Evolutionary conservation across 2,329 filamentous ascomycete genomes (phyloP), one percentile per base, ranked within the genome.

Genomic region (Corniculantispora saksenae): DNA sequence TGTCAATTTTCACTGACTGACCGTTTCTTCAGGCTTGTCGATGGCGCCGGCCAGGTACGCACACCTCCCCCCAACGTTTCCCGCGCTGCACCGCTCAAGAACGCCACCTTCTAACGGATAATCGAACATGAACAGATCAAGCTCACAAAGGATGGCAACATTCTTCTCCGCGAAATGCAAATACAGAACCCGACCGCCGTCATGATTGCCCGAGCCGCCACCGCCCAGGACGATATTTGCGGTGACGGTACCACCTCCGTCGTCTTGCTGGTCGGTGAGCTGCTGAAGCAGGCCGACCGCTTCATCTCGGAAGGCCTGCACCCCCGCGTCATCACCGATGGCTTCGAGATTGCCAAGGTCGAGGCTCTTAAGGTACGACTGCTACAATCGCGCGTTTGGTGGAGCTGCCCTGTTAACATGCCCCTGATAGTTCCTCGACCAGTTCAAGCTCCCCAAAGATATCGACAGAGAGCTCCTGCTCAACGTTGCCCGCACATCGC

Each of bases 161-260:
- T 98, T 67, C 83, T 90, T 29, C 80, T 90, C 69, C 83, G 88
- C 73, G 88, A 91, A 78, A 90, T 90, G 88, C 94, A 98, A 88
- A 98, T 98, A 77, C 94, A 97, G 82, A 98, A 98, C 80, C 95
- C 95, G 32, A 99, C 95, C 43, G 95, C 95, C 70, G 95, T 95
- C 68, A 90, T 90, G 87, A 90, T 90, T 77, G 88, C 87, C 65
- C 82, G 88, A 76, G 93, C 94, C 73, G 95, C 95, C 65, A 99
- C 95, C 45, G 95, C 95, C 70, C 94, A 99, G 79, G 95, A 99
- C 79, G 95, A 99, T 74, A 99, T 99, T 72, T 97, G 93, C 72
- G 95, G 95, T 75, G 95, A 99, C 79, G 95, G 95, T 74, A 99
- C 95, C 72, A 99, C 95, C 50, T 97, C 93, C 55, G 94, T 97